phyloP scores from a whole-genome alignment of 345 rosid genomes.

The Aurinia saxatilis region DNA sequence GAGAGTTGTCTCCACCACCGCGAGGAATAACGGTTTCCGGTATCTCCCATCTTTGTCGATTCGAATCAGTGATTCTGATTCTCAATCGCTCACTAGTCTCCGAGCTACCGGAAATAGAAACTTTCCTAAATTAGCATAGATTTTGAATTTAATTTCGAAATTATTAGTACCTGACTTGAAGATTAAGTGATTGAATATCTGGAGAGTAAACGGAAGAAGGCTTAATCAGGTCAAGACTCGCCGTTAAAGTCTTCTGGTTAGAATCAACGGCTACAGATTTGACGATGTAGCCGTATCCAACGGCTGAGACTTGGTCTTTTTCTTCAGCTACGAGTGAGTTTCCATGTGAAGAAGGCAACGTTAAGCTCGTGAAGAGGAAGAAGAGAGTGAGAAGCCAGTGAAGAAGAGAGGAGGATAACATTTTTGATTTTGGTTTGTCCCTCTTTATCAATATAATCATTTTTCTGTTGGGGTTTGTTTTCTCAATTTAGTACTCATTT shows the following conservation, averaged over 20 bases:
- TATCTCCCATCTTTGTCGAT: constrained; percentile 50
- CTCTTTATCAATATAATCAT: not conserved
- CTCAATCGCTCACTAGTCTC: constrained; percentile 48
- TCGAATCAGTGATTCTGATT: constrained; percentile 43
- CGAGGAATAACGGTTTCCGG: constrained; percentile 47
- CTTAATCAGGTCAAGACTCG: constrained; percentile 39
- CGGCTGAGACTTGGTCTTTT: not conserved
- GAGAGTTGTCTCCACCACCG: too few species aligned
- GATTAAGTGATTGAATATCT: constrained; percentile 41
- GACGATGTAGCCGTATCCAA: constrained; percentile 52
- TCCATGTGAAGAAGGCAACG: constrained; percentile 14
- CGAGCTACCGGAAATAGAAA: constrained; percentile 29
- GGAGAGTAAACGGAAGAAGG: constrained; percentile 40
- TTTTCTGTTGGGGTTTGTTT: too few species aligned
- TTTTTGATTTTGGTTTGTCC: not conserved
- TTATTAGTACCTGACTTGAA: constrained; percentile 36
- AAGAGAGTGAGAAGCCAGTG: constrained; percentile 2
- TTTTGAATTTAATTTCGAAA: not conserved
- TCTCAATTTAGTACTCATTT: not conserved
- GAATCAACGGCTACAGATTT: constrained; percentile 31
- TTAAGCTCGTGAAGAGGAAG: constrained; percentile 8
- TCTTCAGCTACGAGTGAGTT: not conserved
- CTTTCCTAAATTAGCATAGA: not conserved
- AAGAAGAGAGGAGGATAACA: constrained; percentile 6
- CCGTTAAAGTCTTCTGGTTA: constrained; percentile 27